Percentiles rank a stretch among this genome's conserved stretches.
These are phyloP conservation scores for Botrytis pseudocinerea DNA, from an alignment of 2,329 filamentous ascomycete genomes.

Conservation along the genomic window DNA sequence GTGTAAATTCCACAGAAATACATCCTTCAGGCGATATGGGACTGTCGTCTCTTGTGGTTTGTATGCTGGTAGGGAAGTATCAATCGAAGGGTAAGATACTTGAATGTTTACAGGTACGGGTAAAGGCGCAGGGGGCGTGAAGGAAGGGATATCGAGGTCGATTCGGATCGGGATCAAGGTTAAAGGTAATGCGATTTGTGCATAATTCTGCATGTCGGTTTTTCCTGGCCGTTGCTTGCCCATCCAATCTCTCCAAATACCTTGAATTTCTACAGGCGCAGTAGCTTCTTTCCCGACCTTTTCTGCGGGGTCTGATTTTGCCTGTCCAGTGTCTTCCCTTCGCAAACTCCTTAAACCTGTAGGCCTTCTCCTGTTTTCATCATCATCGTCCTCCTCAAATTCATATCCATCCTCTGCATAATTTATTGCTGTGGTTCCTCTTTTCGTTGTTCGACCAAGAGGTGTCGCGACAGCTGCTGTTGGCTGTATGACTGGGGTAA, in stretches of 20 bases:
- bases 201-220: constrained; percentile 60
- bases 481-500: constrained; percentile 78
- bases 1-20: constrained; percentile 97
- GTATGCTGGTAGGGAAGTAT: constrained; percentile 76
- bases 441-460: constrained; percentile 84
- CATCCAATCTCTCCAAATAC: constrained; percentile 96
- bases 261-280: constrained; percentile 79
- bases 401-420: constrained; percentile 97
- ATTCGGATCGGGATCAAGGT: constrained; percentile 95
- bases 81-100: constrained; percentile 53
- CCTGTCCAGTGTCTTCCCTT: constrained; percentile 68
- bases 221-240: constrained; percentile 62
- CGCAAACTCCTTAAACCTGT: constrained; percentile 82
- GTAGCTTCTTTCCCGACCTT: constrained; percentile 81
- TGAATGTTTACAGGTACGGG: constrained; percentile 61
- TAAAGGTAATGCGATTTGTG: constrained; percentile 75
- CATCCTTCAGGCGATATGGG: constrained; percentile 85
- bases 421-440: constrained; percentile 94
- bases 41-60: constrained; percentile 76
- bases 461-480: constrained; percentile 65
- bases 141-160: constrained; percentile 86
- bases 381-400: constrained; percentile 75
- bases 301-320: constrained; percentile 65
- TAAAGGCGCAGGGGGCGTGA: constrained; percentile 64
- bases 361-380: constrained; percentile 66